Conservation (phyloP, 2,329 filamentous ascomycete species). For the Byssochlamys sp. region DNA sequence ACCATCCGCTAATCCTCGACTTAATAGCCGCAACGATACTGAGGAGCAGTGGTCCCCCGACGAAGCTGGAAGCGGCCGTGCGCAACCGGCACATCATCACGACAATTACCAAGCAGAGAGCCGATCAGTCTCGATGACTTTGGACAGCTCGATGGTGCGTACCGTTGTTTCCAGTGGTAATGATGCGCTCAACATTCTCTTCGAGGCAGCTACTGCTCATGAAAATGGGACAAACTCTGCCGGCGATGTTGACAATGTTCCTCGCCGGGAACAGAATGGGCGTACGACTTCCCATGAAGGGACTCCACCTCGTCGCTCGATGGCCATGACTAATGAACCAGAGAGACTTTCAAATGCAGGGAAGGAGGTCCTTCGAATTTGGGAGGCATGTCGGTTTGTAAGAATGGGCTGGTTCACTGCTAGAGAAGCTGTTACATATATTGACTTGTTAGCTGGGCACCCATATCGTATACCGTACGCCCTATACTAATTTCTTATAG, state of each 20-base stretch:
- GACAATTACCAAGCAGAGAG: neutral
- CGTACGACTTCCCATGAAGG: slow-evolving; percentile 1
- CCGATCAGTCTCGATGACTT: slow-evolving; percentile 17
- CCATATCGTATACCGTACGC: neutral
- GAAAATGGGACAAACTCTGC: slow-evolving; percentile 23
- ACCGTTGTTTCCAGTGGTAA: slow-evolving; percentile 42
- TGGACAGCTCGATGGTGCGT: slow-evolving; percentile 32
- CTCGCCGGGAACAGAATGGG: slow-evolving; percentile 12
- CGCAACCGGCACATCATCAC: neutral
- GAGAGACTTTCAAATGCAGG: slow-evolving; percentile 10
- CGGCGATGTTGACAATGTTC: slow-evolving; percentile 15
- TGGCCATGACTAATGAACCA: neutral
- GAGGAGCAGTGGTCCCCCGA: neutral
- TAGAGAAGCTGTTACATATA: slow-evolving; percentile 41
- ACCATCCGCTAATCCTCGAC: neutral
- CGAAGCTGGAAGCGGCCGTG: neutral
- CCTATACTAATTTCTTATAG: slow-evolving; percentile 11
- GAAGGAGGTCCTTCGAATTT: slow-evolving; percentile 30
- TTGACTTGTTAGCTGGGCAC: slow-evolving; percentile 34
- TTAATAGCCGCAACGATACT: neutral
- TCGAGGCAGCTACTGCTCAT: slow-evolving; percentile 36
- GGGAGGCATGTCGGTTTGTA: slow-evolving; percentile 43
- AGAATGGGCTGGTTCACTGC: slow-evolving; percentile 47
- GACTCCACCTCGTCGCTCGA: neutral
- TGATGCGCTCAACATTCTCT: slow-evolving; percentile 42